These are phyloP conservation scores for Thinopyrum elongatum DNA, from an alignment of 176 grass and related monocot species.

Conservation along the genomic window DNA sequence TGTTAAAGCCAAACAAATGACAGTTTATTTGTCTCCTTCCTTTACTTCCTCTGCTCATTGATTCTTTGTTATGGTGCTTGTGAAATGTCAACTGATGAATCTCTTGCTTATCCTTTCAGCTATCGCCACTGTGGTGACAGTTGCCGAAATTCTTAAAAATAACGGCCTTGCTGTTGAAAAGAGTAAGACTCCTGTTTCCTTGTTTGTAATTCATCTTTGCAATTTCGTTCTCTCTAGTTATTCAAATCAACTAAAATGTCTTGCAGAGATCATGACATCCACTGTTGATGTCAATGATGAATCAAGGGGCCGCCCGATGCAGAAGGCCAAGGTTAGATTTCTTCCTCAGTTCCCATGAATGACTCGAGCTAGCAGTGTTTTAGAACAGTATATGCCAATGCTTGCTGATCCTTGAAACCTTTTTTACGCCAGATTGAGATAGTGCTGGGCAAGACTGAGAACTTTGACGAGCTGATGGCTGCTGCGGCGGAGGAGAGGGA, in stretches of 20 bases:
- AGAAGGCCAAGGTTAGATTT: slow-evolving; percentile 85
- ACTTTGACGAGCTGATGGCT: slow-evolving; percentile 95
- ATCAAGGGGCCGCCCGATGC: slow-evolving; percentile 60
- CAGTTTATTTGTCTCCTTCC: not conserved
- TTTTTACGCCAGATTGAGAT: slow-evolving; percentile 69
- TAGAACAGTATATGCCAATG: not conserved
- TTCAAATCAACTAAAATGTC: not conserved
- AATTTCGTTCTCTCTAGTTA: not conserved
- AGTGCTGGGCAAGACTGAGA: slow-evolving; percentile 77
- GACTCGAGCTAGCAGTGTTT: not conserved
- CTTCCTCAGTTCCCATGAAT: not conserved
- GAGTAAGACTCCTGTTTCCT: slow-evolving; percentile 46
- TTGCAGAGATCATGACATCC: slow-evolving; percentile 85
- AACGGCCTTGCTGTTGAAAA: slow-evolving; percentile 87
- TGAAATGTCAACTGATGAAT: not conserved
- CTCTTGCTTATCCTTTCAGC: slow-evolving; percentile 44
- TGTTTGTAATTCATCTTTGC: not conserved
- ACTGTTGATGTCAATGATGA: slow-evolving; percentile 92
- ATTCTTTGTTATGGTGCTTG: not conserved
- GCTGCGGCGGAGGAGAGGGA: slow-evolving; percentile 75
- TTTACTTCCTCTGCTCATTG: not conserved
- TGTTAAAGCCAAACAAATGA: not conserved
- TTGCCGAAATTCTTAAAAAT: slow-evolving; percentile 94
- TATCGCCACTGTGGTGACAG: slow-evolving; percentile 83
- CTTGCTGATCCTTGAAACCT: slow-evolving; percentile 8